Base-by-base conservation (phyloP, 331 rosid species). In the Stylosanthes scabra region DNA sequence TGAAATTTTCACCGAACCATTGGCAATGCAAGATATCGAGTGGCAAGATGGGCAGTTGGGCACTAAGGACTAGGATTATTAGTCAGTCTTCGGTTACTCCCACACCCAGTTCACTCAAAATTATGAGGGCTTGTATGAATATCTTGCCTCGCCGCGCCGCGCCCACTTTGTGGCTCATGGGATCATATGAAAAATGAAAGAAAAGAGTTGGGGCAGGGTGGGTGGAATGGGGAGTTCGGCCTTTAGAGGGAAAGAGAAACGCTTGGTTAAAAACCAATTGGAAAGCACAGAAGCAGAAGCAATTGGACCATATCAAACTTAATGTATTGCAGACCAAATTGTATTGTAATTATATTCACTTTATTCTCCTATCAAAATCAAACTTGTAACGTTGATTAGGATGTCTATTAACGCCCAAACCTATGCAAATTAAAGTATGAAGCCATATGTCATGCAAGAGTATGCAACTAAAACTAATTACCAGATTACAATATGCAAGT, bases 1-100 rank as follows among this genome's bases (percentile, higher is more conserved):
- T 77, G 99, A 91, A 81, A 87, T 89, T 41, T 92, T 91, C 70
- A 97, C 97, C 3, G 99, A 94, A 84, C 97, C 99, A 45, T 57
- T 70, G 68, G 97, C 87, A 74, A 81, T 78, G 29, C 93, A 81
- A 69, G 96, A 89, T 55, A 46, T 75, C 70, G 73, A 85, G 83
- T 77, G 77, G 41, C 87, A 80, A 85, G 83, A 59, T 61, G 86
- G 86, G 68, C 80, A 85, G 83, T 55, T 61, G 86, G 86, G 68
- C 80, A 80, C 41, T 63, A 60, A 25, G 37, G 8, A 28, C 52
- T 61, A 46, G 51, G 68, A 54, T 66, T 75, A 70, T 69, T 59
- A 56, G 31, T 63, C 73, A 46, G 51, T 46, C 13, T 46, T 46
- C 12, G 0, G 12, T 46, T 46, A 11, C 14, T 46, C 51, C n/a